Conservation (phyloP, 495 filamentous ascomycete genomes). For the Aspergillus hancockii region DNA sequence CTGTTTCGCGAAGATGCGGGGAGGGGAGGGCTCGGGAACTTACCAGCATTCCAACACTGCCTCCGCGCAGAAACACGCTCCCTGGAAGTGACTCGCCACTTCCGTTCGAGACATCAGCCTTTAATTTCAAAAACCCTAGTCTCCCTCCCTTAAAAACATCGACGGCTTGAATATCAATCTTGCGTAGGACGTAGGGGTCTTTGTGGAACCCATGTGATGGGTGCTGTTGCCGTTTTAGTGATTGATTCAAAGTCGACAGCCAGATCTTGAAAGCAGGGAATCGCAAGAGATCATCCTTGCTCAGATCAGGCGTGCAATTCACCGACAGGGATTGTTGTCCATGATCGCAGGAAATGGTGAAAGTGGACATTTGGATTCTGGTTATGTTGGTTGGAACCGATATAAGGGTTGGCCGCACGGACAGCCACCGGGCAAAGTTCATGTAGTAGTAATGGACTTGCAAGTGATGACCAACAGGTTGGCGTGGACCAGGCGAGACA, state of each 20-base stretch:
- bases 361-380: constrained; percentile 41
- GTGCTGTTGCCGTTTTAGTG: constrained; percentile 61
- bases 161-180: constrained; percentile 70
- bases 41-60: constrained; percentile 81
- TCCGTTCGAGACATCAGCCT: constrained; percentile 63
- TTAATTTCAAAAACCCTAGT: constrained; percentile 79
- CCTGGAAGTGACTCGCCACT: constrained; percentile 69
- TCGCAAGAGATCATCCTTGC: constrained; percentile 61
- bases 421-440: not conserved
- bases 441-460: not conserved
- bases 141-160: constrained; percentile 67
- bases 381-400: constrained; percentile 2
- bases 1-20: not conserved
- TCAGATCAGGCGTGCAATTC: constrained; percentile 58
- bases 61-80: constrained; percentile 76
- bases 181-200: constrained; percentile 68
- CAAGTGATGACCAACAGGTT: not conserved
- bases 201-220: constrained; percentile 68
- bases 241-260: constrained; percentile 66
- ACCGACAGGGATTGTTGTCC: constrained; percentile 42
- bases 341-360: constrained; percentile 45
- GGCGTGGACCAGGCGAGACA: not conserved
- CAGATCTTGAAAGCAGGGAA: constrained; percentile 76
- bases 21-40: constrained; percentile 11
- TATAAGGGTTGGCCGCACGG: constrained; percentile 1